Evolutionary conservation across 352 stramenopile species (phyloP).

Genomic region (Globisporangium emineosum): DNA sequence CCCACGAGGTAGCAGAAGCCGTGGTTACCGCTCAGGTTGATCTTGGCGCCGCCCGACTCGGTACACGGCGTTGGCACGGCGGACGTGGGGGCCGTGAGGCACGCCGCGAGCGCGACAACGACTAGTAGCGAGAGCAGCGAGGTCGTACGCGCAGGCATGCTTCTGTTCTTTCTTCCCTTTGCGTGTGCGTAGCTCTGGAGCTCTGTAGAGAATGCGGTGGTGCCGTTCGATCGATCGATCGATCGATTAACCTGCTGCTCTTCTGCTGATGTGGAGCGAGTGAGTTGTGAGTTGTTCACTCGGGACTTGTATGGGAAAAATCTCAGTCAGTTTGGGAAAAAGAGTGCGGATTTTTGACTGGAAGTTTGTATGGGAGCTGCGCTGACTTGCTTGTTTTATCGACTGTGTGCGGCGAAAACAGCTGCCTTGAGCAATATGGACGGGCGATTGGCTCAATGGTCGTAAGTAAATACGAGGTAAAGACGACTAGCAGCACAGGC

Average conservation of each 20-base stretch:
- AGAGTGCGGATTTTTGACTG: slow-evolving; percentile 1
- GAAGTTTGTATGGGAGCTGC: slow-evolving; percentile 1
- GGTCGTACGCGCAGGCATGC: not conserved
- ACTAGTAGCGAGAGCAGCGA: slow-evolving; percentile 2
- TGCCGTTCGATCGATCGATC: not conserved
- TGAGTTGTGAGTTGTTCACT: not conserved
- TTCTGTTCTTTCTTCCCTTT: not conserved
- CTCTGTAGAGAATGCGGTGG: not conserved
- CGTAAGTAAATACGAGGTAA: not conserved
- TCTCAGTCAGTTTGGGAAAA: not conserved
- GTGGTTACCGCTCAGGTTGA: slow-evolving; percentile 34
- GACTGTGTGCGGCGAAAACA: slow-evolving; percentile 10
- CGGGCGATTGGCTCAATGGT: no score
- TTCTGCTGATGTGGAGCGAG: not conserved
- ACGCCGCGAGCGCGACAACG: not conserved
- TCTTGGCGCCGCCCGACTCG: slow-evolving; percentile 25
- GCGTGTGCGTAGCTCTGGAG: not conserved
- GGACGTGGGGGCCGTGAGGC: not conserved
- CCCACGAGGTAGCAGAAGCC: slow-evolving; percentile 49
- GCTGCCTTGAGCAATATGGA: no score
- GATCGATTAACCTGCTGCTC: not conserved
- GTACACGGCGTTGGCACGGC: slow-evolving; percentile 20
- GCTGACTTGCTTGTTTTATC: not conserved
- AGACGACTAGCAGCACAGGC: not conserved
- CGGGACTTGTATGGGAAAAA: slow-evolving; percentile 8